phyloP scores from a whole-genome alignment of 2,329 filamentous ascomycete genomes.

The Trichoderma koningii region DNA sequence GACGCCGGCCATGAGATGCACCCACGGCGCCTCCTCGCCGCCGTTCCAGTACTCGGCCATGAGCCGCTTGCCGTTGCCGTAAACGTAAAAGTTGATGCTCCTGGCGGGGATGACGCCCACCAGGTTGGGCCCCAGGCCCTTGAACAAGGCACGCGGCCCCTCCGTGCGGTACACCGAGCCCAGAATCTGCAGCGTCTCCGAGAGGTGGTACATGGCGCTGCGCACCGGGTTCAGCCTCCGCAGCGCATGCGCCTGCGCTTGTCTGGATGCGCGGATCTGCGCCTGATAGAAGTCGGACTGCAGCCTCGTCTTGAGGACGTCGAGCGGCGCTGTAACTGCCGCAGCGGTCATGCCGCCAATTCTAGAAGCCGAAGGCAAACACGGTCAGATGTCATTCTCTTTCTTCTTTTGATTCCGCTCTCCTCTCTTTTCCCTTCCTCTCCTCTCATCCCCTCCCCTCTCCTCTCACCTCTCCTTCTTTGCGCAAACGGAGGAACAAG shows the following conservation, averaged over 20 bases:
- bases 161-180: slow-evolving; percentile 77
- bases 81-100: slow-evolving; percentile 91
- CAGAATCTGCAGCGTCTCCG: slow-evolving; percentile 85
- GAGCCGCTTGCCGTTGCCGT: slow-evolving; percentile 86
- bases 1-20: slow-evolving; percentile 77
- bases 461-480: not conserved
- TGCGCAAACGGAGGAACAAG: not conserved
- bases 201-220: slow-evolving; percentile 71
- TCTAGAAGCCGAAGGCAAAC: slow-evolving; percentile 47
- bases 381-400: not conserved
- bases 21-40: slow-evolving; percentile 68
- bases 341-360: slow-evolving; percentile 88
- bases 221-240: slow-evolving; percentile 61
- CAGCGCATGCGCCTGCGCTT: slow-evolving; percentile 56
- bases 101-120: slow-evolving; percentile 86
- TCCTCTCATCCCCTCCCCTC: too few species aligned
- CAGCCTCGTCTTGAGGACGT: slow-evolving; percentile 89
- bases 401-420: too few species aligned
- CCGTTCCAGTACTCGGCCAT: slow-evolving; percentile 74
- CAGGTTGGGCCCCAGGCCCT: slow-evolving; percentile 87
- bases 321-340: slow-evolving; percentile 88
- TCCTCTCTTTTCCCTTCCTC: not conserved
- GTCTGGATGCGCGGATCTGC: slow-evolving; percentile 69
- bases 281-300: slow-evolving; percentile 94
- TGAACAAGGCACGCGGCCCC: slow-evolving; percentile 86